These are phyloP conservation scores for Euphorbia celastroides DNA, from an alignment of 441 rosid species.

Conservation along the genomic window DNA sequence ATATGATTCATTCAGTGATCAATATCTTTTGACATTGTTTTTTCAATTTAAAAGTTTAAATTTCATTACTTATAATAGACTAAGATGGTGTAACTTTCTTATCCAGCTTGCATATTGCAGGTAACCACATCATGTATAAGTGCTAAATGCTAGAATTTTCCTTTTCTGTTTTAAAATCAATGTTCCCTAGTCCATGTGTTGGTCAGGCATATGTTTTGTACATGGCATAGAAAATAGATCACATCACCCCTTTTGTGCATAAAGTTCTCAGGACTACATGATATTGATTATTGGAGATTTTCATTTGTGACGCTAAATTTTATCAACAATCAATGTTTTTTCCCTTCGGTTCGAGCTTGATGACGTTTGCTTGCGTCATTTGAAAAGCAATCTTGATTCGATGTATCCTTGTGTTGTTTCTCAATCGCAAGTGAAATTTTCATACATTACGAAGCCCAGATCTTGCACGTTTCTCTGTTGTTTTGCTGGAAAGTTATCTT, in stretches of 20 bases:
- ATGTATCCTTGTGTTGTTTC: background rate
- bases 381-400: background rate
- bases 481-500: background rate
- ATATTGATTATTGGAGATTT: background rate
- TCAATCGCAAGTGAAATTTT: background rate
- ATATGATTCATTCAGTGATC: background rate
- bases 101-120: background rate
- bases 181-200: background rate
- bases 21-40: background rate
- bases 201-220: background rate
- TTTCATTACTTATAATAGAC: background rate
- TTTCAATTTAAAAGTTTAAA: background rate
- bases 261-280: background rate
- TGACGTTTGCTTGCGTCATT: background rate
- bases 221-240: constrained; percentile 2
- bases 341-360: background rate
- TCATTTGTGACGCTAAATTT: background rate
- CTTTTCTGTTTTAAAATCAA: background rate
- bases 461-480: background rate
- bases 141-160: constrained; percentile 1
- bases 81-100: background rate
- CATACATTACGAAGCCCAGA: background rate
- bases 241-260: background rate
- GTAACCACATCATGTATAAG: background rate
- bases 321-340: background rate